These are phyloP conservation scores for Nyctanthes arbortristis DNA, from an alignment of 257 asterid genomes.

Conservation along the genomic window DNA sequence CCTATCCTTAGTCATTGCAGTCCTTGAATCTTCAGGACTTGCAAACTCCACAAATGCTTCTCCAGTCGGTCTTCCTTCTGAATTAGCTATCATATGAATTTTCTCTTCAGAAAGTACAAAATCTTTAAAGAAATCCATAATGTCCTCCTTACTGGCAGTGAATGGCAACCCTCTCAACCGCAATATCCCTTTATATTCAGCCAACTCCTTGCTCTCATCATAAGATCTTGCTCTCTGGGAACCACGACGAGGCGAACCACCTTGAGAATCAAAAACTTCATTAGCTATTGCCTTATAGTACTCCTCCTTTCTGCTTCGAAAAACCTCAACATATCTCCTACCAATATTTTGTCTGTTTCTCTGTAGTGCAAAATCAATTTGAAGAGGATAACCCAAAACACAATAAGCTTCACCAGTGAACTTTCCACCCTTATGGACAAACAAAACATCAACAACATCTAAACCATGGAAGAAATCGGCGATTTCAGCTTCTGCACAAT, in stretches of 20 bases:
- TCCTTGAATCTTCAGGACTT: conserved; percentile 73
- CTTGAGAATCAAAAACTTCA: conserved; percentile 71
- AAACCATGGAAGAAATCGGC: conserved; percentile 81
- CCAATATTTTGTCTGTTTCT: conserved; percentile 87
- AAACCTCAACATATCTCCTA: conserved; percentile 92
- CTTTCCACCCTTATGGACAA: conserved; percentile 75
- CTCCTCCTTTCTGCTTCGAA: conserved; percentile 79
- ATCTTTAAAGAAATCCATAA: conserved; percentile 69
- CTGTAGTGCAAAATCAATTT: conserved; percentile 84
- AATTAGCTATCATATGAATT: conserved; percentile 63
- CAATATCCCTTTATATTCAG: conserved; percentile 79
- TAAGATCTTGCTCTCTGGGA: conserved; percentile 70
- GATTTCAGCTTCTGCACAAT: conserved; percentile 76
- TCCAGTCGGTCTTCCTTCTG: conserved; percentile 88
- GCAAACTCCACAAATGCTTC: conserved; percentile 94
- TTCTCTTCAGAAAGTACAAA: conserved; percentile 64
- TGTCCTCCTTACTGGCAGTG: conserved; percentile 71
- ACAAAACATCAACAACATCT: conserved; percentile 78
- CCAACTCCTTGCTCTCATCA: conserved; percentile 68
- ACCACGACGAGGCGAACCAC: conserved; percentile 68
- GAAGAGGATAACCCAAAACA: conserved; percentile 83
- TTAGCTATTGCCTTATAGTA: conserved; percentile 86
- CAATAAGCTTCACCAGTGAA: conserved; percentile 84
- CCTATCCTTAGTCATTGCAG: conserved; percentile 93
- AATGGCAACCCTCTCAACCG: conserved; percentile 91